Conservation (phyloP, 2,329 filamentous ascomycete genomes). For the Hirsutella rhossiliensis region DNA sequence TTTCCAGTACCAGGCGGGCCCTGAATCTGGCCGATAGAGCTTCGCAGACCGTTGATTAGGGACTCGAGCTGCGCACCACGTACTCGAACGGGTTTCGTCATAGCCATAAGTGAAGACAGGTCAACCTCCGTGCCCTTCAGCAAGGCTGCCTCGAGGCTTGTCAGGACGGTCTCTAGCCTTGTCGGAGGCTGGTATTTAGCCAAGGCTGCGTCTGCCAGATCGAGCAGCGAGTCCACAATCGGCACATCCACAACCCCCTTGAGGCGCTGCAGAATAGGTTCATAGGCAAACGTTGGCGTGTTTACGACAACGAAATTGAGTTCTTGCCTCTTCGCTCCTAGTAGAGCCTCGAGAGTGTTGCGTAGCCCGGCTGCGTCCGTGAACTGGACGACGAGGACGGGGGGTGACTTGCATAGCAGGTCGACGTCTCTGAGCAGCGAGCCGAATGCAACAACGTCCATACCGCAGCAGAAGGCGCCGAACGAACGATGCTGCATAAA, state of each 20-base stretch:
- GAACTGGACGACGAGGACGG: constrained; percentile 40
- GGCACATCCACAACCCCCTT: constrained; percentile 43
- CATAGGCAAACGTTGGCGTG: constrained; percentile 55
- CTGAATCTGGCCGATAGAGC: constrained; percentile 50
- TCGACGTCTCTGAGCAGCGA: constrained; percentile 39
- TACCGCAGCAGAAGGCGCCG: constrained; percentile 42
- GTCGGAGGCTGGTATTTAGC: constrained; percentile 4
- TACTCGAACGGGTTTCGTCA: constrained; percentile 14
- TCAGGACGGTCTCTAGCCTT: constrained; percentile 1
- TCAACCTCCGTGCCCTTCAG: not conserved
- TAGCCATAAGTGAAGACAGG: constrained; percentile 6
- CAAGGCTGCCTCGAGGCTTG: not conserved
- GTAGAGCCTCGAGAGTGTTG: constrained; percentile 33
- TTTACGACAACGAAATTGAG: constrained; percentile 46
- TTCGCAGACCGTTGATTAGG: constrained; percentile 39
- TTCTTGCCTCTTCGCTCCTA: constrained; percentile 6
- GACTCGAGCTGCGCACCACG: constrained; percentile 39
- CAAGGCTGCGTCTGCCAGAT: constrained; percentile 5
- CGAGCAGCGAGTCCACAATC: constrained; percentile 39
- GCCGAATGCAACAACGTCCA: constrained; percentile 47
- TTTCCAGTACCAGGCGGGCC: constrained; percentile 70
- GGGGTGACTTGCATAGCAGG: constrained; percentile 27
- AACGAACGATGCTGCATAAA: constrained; percentile 49
- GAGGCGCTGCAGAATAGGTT: constrained; percentile 50
- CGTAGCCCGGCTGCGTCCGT: constrained; percentile 29